Base-by-base conservation (phyloP, 345 rosid genomes). In the Rhizophora apiculata region DNA sequence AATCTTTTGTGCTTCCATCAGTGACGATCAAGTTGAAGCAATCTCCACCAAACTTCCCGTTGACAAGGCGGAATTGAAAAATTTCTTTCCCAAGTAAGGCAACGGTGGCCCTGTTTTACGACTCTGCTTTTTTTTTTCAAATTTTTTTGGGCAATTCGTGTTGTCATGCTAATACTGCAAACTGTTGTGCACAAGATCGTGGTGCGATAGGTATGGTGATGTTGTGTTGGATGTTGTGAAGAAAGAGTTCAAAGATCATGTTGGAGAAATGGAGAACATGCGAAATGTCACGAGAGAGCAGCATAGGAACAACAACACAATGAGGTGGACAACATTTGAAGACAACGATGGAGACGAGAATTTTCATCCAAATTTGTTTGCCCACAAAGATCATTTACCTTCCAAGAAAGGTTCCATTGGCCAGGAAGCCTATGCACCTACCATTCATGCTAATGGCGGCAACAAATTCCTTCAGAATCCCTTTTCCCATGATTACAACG, bases 21-120 rank as follows among this genome's bases (percentile, higher is more conserved):
- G 96, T 73, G 76, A 82, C 74, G 92, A 89, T 19, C 89, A 87
- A 76, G 84, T 89, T 54, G 96, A 89, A 80, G 96, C 86, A 43
- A 87, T 89, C 67, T 89, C 96, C 69, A 87, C 96, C 62, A 89
- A 77, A 72, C 92, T 87, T 67, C 92, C 96, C 0, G 90, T 84
- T 52, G 96, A 89, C 65, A 89, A 85, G 75, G 76, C 80, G 60
- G 90, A 85, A 26, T 85, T 87, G 72, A 83, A 84, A 69, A 84
- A 78, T 66, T 87, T 89, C 81, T 85, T 87, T 52, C 92, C 96
- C 77, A 89, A 80, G 95, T 89, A 68, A 84, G 87, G 24, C 65
- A 60, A 19, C 29, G 20, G 10, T 1, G 6, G 43, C 48, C 29
- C 4, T 62, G 58, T 31, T 56, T 48, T 26, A 20, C 20, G 66